Evolutionary conservation across 495 filamentous ascomycete species (phyloP).

Genomic region (Friedmanniomyces endolithicus): DNA sequence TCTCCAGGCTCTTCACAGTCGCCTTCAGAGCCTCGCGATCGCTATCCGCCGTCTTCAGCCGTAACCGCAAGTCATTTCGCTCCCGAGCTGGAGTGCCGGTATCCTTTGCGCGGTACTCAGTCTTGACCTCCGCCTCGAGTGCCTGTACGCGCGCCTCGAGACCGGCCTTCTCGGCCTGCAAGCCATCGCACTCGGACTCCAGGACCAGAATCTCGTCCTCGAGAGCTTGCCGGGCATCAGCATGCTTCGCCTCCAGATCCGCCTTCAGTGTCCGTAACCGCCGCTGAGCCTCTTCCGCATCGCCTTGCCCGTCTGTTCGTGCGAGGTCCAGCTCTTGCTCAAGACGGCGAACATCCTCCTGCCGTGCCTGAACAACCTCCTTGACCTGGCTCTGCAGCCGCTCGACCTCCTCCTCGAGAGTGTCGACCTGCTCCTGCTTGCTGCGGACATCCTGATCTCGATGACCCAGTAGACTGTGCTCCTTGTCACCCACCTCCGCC

Average conservation of each 20-base stretch:
- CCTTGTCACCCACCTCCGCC: conserved; percentile 9
- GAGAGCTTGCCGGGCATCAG: conserved; percentile 26
- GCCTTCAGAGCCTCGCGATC: conserved; percentile 15
- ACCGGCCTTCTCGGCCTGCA: conserved; percentile 31
- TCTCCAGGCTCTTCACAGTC: conserved; percentile 25
- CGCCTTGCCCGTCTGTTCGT: conserved; percentile 12
- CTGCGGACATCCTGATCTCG: conserved; percentile 7
- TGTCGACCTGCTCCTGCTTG: conserved; percentile 8
- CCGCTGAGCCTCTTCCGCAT: conserved; percentile 21
- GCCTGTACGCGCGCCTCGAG: conserved; percentile 43
- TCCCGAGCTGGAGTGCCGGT: conserved; percentile 17
- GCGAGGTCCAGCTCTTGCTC: conserved; percentile 21
- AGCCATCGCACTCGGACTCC: conserved; percentile 31
- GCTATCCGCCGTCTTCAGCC: conserved; percentile 12
- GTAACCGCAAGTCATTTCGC: conserved; percentile 13
- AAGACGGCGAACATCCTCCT: conserved; percentile 12
- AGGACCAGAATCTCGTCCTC: conserved; percentile 37
- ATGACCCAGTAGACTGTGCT: conserved; percentile 15
- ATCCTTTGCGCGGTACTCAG: conserved; percentile 20
- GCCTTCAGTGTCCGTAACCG: conserved; percentile 20
- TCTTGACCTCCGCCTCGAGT: conserved; percentile 43
- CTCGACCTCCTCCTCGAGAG: conserved; percentile 12
- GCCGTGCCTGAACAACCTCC: conserved; percentile 5
- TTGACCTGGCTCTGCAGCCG: conserved; percentile 3
- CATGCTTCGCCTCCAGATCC: conserved; percentile 18